Conservation (phyloP, 495 filamentous ascomycete genomes). For the Paragyromitra xinjiangensis region DNA sequence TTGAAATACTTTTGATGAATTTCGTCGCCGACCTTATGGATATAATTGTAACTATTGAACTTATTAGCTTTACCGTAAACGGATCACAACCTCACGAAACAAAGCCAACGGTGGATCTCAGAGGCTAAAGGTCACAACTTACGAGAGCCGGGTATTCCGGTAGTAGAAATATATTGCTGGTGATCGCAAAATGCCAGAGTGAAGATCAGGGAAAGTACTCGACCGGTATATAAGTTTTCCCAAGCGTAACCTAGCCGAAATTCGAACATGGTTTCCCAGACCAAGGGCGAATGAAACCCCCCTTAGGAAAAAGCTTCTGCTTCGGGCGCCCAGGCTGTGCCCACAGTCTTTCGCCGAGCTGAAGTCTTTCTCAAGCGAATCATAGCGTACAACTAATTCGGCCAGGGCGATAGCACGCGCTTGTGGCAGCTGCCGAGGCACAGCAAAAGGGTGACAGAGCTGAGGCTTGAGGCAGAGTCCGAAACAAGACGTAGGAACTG, state of each 20-base stretch:
- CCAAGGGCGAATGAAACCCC: not conserved
- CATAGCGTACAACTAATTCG: not conserved
- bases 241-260: not conserved
- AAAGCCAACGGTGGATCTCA: not conserved
- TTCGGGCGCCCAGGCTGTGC: not conserved
- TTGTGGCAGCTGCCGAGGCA: not conserved
- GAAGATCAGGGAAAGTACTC: not conserved
- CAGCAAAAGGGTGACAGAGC: not conserved
- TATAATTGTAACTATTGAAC: not conserved
- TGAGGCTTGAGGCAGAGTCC: not conserved
- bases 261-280: not conserved
- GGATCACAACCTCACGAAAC: not conserved
- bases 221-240: not conserved
- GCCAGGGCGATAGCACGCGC: not conserved
- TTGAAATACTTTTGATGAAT: not conserved
- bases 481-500: not conserved
- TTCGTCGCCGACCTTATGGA: not conserved
- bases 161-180: not conserved
- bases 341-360: not conserved
- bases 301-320: not conserved
- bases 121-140: not conserved
- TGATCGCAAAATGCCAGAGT: not conserved
- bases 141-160: not conserved
- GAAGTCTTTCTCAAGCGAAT: not conserved
- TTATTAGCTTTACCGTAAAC: conserved; percentile 4